These are phyloP conservation scores for Coniochaeta sp. DNA, from an alignment of 2,329 filamentous ascomycete species.

Conservation along the genomic window DNA sequence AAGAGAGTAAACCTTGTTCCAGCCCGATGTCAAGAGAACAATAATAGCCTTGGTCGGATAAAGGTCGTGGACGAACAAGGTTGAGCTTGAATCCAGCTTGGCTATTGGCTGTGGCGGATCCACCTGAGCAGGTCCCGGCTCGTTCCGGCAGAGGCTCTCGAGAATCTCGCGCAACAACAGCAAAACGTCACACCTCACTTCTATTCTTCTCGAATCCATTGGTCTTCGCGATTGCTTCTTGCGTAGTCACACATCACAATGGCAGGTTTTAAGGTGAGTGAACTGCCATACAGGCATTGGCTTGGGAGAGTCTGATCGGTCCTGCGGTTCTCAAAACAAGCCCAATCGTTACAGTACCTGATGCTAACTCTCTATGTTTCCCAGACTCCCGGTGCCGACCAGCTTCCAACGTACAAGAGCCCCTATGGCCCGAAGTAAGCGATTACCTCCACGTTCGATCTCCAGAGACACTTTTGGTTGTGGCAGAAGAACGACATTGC, in stretches of 20 bases:
- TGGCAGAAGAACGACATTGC: background rate
- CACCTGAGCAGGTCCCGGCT: background rate
- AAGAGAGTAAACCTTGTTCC: too few species aligned
- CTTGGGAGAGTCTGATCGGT: background rate
- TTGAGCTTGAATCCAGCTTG: too few species aligned
- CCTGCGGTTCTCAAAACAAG: background rate
- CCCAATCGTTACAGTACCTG: background rate
- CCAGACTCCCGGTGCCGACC: conserved; percentile 32
- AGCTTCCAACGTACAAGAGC: conserved; percentile 40
- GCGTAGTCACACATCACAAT: background rate
- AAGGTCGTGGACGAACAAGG: too few species aligned
- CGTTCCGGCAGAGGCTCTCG: conserved; percentile 21
- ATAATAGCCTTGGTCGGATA: too few species aligned
- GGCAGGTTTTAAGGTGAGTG: background rate
- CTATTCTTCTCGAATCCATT: conserved; percentile 5
- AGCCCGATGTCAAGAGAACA: too few species aligned
- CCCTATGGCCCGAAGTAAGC: conserved; percentile 60
- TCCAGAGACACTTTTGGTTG: too few species aligned
- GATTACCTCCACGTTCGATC: too few species aligned
- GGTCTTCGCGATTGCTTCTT: conserved; percentile 1
- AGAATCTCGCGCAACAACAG: conserved; percentile 21
- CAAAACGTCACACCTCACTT: conserved; percentile 9
- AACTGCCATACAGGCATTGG: background rate
- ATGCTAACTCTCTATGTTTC: background rate
- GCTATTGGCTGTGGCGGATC: conserved; percentile 8